phyloP scores from a whole-genome alignment of 2,329 filamentous ascomycete genomes.

The Exophiala aquamarina region DNA sequence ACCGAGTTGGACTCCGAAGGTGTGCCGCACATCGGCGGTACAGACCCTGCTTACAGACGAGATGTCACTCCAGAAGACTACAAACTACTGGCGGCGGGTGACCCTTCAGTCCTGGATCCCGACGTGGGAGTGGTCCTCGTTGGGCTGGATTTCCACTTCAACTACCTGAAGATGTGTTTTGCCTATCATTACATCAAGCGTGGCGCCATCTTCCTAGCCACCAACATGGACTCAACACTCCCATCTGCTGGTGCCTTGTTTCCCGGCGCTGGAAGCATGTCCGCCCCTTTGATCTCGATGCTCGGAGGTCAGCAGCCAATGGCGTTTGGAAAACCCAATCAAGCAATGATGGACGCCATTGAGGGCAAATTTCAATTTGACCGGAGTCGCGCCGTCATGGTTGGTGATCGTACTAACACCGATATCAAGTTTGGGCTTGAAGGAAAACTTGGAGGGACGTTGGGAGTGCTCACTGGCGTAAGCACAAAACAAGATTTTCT shows the following conservation, averaged over 20 bases:
- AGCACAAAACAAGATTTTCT: constrained; percentile 79
- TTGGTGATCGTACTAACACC: constrained; percentile 89
- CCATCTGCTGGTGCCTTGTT: constrained; percentile 81
- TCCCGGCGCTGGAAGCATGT: constrained; percentile 83
- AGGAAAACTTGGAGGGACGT: constrained; percentile 83
- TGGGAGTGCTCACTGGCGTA: constrained; percentile 89
- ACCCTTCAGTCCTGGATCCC: constrained; percentile 74
- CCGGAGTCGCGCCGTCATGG: constrained; percentile 84
- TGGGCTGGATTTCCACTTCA: constrained; percentile 90
- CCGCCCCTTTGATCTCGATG: constrained; percentile 75
- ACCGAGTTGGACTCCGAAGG: constrained; percentile 79
- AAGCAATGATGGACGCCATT: constrained; percentile 99
- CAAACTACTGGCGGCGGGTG: constrained; percentile 66
- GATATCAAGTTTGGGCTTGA: constrained; percentile 96
- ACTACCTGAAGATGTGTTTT: constrained; percentile 86
- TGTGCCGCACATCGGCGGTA: constrained; percentile 80
- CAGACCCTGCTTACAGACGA: constrained; percentile 73
- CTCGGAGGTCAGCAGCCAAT: constrained; percentile 63
- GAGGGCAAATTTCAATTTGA: constrained; percentile 94
- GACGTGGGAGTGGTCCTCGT: constrained; percentile 87
- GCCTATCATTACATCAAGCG: constrained; percentile 80
- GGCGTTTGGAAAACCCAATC: constrained; percentile 88
- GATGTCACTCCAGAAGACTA: constrained; percentile 83
- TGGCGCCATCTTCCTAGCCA: constrained; percentile 85
- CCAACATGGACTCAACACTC: constrained; percentile 88